Evolutionary conservation across 2,329 filamentous ascomycete species (phyloP).

Genomic region (Penicillium sp.): DNA sequence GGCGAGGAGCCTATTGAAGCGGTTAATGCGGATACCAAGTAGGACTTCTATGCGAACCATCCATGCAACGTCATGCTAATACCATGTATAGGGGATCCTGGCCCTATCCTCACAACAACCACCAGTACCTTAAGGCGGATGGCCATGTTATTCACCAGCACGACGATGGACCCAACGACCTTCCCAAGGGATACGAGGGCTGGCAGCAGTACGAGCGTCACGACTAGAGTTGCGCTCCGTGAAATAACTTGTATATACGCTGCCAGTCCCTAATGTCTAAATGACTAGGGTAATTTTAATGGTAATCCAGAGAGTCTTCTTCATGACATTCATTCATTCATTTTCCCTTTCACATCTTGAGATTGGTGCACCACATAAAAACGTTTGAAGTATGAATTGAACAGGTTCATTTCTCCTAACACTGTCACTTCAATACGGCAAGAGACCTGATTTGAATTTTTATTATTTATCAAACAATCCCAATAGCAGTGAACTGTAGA

Average conservation of each 20-base stretch:
- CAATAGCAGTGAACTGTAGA: too few relatives aligned
- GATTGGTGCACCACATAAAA: too few relatives aligned
- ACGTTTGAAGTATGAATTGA: too few relatives aligned
- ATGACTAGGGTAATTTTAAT: constrained; percentile 1
- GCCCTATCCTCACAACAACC: constrained; percentile 11
- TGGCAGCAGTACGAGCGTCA: constrained; percentile 13
- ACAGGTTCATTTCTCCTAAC: too few relatives aligned
- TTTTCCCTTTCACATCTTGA: not conserved
- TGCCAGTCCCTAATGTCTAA: constrained; percentile 2
- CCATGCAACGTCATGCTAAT: not conserved
- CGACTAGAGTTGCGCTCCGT: not conserved
- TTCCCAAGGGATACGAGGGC: constrained; percentile 14
- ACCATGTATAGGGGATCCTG: constrained; percentile 5
- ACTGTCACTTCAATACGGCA: too few relatives aligned
- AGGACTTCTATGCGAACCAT: not conserved
- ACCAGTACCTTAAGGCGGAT: constrained; percentile 8
- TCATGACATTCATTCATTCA: not conserved
- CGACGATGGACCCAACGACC: constrained; percentile 8
- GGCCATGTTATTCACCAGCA: constrained; percentile 7
- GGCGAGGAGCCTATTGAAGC: constrained; percentile 9
- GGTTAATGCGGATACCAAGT: constrained; percentile 8
- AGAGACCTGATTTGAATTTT: too few relatives aligned
- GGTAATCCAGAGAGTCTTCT: not conserved
- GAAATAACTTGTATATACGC: constrained; percentile 16
- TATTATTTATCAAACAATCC: too few relatives aligned